Conservation (phyloP, 768 basidiomycete species). For the Russula brevipes region DNA sequence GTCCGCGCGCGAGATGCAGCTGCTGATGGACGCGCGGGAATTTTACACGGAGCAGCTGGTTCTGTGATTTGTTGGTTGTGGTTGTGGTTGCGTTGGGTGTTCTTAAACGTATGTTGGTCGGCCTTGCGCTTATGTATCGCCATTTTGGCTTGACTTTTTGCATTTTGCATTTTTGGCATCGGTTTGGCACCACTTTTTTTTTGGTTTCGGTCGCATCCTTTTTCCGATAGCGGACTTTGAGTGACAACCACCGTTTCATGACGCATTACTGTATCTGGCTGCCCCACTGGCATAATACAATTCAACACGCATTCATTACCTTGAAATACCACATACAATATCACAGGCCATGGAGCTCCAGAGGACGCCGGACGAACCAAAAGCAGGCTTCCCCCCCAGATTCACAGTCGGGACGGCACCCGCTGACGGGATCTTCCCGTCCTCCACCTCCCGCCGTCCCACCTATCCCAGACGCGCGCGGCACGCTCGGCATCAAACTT, state of each 20-base stretch:
- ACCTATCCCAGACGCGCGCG: conserved; percentile 21
- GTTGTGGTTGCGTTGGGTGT: not conserved
- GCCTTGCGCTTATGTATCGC: not conserved
- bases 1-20: conserved; percentile 34
- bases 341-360: not conserved
- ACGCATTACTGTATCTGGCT: not conserved
- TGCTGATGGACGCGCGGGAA: conserved; percentile 31
- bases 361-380: not conserved
- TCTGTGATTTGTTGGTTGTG: conserved; percentile 24
- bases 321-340: not conserved
- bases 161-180: not conserved
- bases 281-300: conserved; percentile 12
- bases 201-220: not conserved
- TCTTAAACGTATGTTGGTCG: not conserved
- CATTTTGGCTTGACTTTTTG: not conserved
- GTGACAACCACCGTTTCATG: not conserved
- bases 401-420: conserved; percentile 9
- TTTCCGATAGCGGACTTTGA: not conserved
- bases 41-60: conserved; percentile 35
- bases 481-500: conserved; percentile 27
- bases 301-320: not conserved
- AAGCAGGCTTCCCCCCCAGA: not conserved
- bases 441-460: conserved; percentile 16
- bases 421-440: not conserved
- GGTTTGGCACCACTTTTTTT: not conserved